Evolutionary conservation across 306 rosid genomes (phyloP).

Genomic region (Sicyos edulis): DNA sequence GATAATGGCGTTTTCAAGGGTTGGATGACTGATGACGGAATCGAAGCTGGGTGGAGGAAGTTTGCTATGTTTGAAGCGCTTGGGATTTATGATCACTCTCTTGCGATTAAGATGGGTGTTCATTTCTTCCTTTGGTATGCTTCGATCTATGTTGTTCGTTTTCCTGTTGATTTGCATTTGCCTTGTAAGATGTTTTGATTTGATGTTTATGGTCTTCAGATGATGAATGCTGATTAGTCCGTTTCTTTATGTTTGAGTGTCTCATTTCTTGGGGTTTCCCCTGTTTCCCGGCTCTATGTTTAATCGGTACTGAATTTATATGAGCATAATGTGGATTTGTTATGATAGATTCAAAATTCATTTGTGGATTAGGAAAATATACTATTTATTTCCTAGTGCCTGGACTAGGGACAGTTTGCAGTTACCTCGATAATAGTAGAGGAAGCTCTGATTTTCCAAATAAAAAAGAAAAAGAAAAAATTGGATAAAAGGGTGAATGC

Average conservation of each 20-base stretch:
- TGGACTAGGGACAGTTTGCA: too few relatives aligned
- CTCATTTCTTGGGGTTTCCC: not conserved
- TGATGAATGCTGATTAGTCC: not conserved
- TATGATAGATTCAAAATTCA: not conserved
- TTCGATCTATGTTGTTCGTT: not conserved
- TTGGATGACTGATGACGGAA: slow-evolving; percentile 57
- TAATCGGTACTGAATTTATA: not conserved
- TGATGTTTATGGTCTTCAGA: not conserved
- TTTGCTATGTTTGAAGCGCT: slow-evolving; percentile 52
- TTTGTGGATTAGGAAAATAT: not conserved
- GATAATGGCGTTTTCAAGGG: slow-evolving; percentile 59
- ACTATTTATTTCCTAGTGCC: too few relatives aligned
- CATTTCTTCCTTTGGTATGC: slow-evolving; percentile 65
- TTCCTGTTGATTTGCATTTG: not conserved
- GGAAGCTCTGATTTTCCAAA: too few relatives aligned
- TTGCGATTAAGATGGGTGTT: slow-evolving; percentile 73
- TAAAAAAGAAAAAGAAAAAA: too few relatives aligned
- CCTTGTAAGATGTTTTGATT: not conserved
- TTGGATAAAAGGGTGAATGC: not conserved
- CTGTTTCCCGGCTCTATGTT: not conserved
- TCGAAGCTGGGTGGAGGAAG: slow-evolving; percentile 47
- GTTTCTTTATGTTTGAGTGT: not conserved
- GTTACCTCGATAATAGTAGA: too few relatives aligned
- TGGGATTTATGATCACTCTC: slow-evolving; percentile 71
- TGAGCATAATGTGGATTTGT: not conserved